Evolutionary conservation across 169 alveolate genomes (phyloP), one percentile per base, ranked within the genome.

Genomic region (Cryptosporidium sp.): DNA sequence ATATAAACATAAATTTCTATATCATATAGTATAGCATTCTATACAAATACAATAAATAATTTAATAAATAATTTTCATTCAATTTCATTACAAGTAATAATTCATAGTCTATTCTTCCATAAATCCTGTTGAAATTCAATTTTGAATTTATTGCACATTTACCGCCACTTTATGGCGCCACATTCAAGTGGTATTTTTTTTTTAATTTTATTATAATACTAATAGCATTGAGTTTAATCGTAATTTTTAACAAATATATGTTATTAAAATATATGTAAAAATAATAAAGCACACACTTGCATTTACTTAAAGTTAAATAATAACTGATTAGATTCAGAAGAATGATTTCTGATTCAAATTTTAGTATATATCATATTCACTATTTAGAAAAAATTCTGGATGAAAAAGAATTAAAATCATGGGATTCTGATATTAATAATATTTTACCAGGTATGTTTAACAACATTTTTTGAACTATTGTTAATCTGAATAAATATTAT

Each of bases 301-400:
- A 65, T 31, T 14, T 3, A 65, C 31, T 65, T 31, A 7, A 23
- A 44, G 39, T 44, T 44, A 70, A 14, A 35, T 69, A 26, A 12
- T 2, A 9, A 68, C 3, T 8, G 3, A 7, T 12, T 31, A 3
- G 3, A 42, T 69, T 3, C 48, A 69, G 21, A n/a, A 26, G 2
- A 31, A 72, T 72, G 85, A 51, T 72, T 1, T 80, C 89, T 14
- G 89, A 80, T 42, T 80, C 89, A 10, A 80, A 39, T 31, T 51
- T 62, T 44, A 80, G 35, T 42, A 62, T 44, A 21, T 8, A 44
- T 62, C 56, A 80, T 31, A 80, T 44, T 35, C 89, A 80, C 67
- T 60, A 21, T 7, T 21, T 80, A 4, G 89, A 80, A 35, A 61
- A 39, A 29, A 42, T 80, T 7, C 10, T 80, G 53, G 67, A 44